These are phyloP conservation scores for Phyllosticta citribraziliensis DNA, from an alignment of 2,329 filamentous ascomycete species.

Conservation along the genomic window DNA sequence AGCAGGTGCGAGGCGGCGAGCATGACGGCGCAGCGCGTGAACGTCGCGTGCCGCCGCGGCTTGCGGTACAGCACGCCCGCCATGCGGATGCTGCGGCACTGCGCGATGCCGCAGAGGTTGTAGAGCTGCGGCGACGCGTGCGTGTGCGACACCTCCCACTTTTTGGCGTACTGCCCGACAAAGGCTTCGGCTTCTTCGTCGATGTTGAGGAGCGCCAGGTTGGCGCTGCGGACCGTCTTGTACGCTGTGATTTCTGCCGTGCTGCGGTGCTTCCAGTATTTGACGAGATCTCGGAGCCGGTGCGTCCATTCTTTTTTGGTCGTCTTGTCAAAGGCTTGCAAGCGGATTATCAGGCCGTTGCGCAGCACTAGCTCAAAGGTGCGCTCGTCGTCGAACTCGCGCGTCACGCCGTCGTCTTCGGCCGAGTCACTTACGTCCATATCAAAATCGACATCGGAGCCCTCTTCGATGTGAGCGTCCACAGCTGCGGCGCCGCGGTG, in stretches of 20 bases:
- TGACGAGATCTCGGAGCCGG: slow-evolving; percentile 45
- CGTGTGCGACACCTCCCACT: slow-evolving; percentile 58
- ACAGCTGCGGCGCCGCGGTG: slow-evolving; percentile 41
- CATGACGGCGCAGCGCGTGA: slow-evolving; percentile 51
- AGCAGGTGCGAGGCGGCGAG: slow-evolving; percentile 51
- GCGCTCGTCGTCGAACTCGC: slow-evolving; percentile 45
- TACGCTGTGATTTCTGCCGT: slow-evolving; percentile 48
- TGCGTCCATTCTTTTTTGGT: slow-evolving; percentile 54
- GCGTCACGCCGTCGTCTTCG: slow-evolving; percentile 44
- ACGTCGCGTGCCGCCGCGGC: slow-evolving; percentile 51
- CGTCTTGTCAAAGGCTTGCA: slow-evolving; percentile 44
- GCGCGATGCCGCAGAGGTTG: slow-evolving; percentile 56
- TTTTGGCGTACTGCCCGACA: slow-evolving; percentile 55
- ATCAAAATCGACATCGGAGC: slow-evolving; percentile 48
- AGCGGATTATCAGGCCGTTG: slow-evolving; percentile 51
- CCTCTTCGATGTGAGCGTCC: slow-evolving; percentile 43
- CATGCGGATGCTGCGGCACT: slow-evolving; percentile 53
- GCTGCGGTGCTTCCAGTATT: slow-evolving; percentile 52
- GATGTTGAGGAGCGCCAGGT: slow-evolving; percentile 50
- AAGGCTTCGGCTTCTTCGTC: slow-evolving; percentile 56
- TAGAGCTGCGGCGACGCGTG: slow-evolving; percentile 55
- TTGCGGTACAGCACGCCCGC: slow-evolving; percentile 55
- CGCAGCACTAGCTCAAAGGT: slow-evolving; percentile 53
- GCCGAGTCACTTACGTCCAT: slow-evolving; percentile 36
- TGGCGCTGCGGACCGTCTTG: slow-evolving; percentile 47